Conservation (phyloP, 1,284 basidiomycete species). For the Bondarzewia mesenterica region DNA sequence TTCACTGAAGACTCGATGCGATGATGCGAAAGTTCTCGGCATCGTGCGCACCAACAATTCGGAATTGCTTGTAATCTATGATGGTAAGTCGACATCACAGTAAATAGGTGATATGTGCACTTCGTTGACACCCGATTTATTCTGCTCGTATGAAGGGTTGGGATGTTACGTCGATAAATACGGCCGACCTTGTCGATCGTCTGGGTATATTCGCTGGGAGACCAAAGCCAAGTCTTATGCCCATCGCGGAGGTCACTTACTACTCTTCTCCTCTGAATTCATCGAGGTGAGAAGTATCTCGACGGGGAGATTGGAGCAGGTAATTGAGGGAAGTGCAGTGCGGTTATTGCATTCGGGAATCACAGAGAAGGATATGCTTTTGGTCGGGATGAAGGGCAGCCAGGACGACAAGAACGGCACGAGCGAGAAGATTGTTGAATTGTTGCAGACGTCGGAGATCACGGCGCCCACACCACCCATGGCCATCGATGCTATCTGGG, state of each 20-base stretch:
- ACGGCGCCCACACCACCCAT: constrained; percentile 23
- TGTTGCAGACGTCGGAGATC: constrained; percentile 60
- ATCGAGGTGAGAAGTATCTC: constrained; percentile 60
- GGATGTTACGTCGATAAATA: constrained; percentile 69
- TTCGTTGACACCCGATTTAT: background rate
- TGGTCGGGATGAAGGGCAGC: constrained; percentile 49
- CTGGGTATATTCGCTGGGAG: constrained; percentile 70
- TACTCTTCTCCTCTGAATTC: constrained; percentile 66
- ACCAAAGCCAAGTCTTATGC: constrained; percentile 51
- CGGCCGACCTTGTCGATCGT: constrained; percentile 53
- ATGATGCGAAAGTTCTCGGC: constrained; percentile 55
- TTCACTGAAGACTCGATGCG: constrained; percentile 51
- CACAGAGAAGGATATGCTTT: constrained; percentile 37
- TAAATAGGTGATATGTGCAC: no score
- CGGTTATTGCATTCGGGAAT: constrained; percentile 47
- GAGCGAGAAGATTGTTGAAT: constrained; percentile 57
- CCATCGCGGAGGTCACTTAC: constrained; percentile 48
- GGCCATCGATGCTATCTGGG: constrained; percentile 40
- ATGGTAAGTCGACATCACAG: constrained; percentile 55
- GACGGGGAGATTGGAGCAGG: constrained; percentile 63
- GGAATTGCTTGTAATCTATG: constrained; percentile 65
- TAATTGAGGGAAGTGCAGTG: constrained; percentile 61
- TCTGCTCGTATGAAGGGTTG: constrained; percentile 26
- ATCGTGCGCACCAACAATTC: constrained; percentile 46
- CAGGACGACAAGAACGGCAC: constrained; percentile 39